Conservation (phyloP, 1,284 basidiomycete genomes). For the Boletellus dicymbophilus region DNA sequence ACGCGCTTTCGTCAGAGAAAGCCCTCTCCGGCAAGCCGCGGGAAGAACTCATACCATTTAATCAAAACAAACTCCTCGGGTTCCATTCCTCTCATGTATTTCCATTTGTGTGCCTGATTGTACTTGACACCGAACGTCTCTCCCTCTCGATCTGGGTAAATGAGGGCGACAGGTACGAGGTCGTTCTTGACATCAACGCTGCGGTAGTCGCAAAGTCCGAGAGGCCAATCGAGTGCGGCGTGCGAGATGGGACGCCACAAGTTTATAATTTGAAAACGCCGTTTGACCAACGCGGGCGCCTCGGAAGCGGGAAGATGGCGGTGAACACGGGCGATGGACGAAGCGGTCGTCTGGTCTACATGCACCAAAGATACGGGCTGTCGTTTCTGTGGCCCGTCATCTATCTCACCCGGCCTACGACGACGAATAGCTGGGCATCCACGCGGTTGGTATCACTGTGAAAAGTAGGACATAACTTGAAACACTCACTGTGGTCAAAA, state of each 20-base stretch:
- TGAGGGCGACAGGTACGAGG: slow-evolving; percentile 35
- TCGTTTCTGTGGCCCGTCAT: slow-evolving; percentile 43
- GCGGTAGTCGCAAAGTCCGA: slow-evolving; percentile 52
- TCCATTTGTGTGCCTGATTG: slow-evolving; percentile 28
- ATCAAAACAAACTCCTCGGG: slow-evolving; percentile 49
- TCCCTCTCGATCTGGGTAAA: slow-evolving; percentile 23
- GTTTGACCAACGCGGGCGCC: slow-evolving; percentile 36
- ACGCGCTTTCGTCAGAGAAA: background rate
- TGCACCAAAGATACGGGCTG: slow-evolving; percentile 53
- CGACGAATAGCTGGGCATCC: slow-evolving; percentile 39
- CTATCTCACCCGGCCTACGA: slow-evolving; percentile 40
- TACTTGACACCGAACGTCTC: slow-evolving; percentile 24
- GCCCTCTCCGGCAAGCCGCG: background rate
- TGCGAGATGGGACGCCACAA: slow-evolving; percentile 55
- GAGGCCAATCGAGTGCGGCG: slow-evolving; percentile 47
- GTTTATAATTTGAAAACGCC: slow-evolving; percentile 56
- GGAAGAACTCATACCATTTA: slow-evolving; percentile 42
- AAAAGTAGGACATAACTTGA: background rate
- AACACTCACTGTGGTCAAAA: slow-evolving; percentile 60
- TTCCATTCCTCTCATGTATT: slow-evolving; percentile 34
- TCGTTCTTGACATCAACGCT: slow-evolving; percentile 40
- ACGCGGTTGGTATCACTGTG: background rate
- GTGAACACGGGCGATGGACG: slow-evolving; percentile 49
- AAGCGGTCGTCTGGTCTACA: slow-evolving; percentile 53
- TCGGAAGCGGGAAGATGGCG: slow-evolving; percentile 53